phyloP scores from a whole-genome alignment of 2,329 filamentous ascomycete genomes.

The Proliferodiscus dingleyae region DNA sequence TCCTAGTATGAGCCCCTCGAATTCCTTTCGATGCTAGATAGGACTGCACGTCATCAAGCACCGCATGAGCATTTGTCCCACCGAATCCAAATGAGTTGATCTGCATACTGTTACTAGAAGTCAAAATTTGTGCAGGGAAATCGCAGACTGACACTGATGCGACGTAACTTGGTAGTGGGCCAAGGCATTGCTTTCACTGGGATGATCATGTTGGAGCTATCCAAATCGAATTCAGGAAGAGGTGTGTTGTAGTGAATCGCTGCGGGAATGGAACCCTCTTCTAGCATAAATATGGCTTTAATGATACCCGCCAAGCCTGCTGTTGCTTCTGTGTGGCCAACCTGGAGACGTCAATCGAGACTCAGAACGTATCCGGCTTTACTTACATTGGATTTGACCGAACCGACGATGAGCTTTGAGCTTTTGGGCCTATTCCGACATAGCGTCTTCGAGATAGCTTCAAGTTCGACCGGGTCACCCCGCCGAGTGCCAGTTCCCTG shows the following conservation, averaged over 20 bases:
- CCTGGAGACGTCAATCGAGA: no score
- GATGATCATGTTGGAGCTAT: not conserved
- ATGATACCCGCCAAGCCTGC: slow-evolving; percentile 21
- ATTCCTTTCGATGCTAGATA: no score
- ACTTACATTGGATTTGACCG: slow-evolving; percentile 18
- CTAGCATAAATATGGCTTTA: slow-evolving; percentile 16
- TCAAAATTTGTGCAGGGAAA: no score
- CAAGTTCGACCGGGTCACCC: slow-evolving; percentile 14
- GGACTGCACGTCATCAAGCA: no score
- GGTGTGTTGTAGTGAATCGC: slow-evolving; percentile 26
- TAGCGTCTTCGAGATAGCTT: not conserved
- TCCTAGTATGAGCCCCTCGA: no score
- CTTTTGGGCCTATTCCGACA: not conserved
- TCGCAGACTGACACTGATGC: slow-evolving; percentile 18
- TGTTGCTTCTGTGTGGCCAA: slow-evolving; percentile 23
- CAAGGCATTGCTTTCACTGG: slow-evolving; percentile 6
- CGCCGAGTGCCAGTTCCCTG: slow-evolving; percentile 13
- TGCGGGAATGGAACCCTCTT: slow-evolving; percentile 20
- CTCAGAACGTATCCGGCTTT: no score
- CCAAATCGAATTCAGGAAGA: slow-evolving; percentile 27
- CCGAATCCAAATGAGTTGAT: no score
- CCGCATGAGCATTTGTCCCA: no score
- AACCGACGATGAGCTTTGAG: not conserved
- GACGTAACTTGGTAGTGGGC: slow-evolving; percentile 3
- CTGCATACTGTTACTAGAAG: no score